Evolutionary conservation across 371 early-diverging fungal genomes (phyloP).

Genomic region (Actinomucor elegans): DNA sequence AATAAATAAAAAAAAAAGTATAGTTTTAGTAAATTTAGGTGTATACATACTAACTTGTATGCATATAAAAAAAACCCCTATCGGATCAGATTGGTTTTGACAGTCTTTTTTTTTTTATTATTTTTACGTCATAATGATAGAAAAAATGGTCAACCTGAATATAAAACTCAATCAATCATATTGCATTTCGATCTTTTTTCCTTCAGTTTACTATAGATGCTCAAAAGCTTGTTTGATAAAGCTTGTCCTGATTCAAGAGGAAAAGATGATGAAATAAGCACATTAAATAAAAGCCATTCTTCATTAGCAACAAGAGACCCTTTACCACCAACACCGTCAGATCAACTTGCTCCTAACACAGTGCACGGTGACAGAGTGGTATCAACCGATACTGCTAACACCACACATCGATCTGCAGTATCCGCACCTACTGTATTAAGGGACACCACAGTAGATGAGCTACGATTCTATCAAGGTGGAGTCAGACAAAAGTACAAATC

Average conservation of each 20-base stretch:
- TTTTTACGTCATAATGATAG: slow-evolving; percentile 1
- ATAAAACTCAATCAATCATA: neutral
- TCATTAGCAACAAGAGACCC: too few species aligned
- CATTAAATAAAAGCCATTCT: neutral
- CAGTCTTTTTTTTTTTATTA: neutral
- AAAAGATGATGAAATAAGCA: neutral
- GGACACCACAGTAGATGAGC: neutral
- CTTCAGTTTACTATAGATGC: neutral
- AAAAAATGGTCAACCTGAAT: too few species aligned
- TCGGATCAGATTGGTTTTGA: neutral
- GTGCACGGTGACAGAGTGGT: neutral
- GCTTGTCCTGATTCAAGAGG: neutral
- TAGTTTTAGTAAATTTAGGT: too few species aligned
- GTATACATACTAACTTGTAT: too few species aligned
- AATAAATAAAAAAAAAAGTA: too few species aligned
- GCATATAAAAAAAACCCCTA: neutral
- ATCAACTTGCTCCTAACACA: neutral
- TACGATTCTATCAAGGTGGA: slow-evolving; percentile 29
- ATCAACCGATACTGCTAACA: neutral
- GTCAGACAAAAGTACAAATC: slow-evolving; percentile 9
- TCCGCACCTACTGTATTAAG: neutral
- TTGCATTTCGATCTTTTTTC: neutral
- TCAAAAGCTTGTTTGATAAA: neutral
- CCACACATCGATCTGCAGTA: neutral
- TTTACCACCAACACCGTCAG: neutral